Evolutionary conservation across 805 yeast genomes (phyloP).

Genomic region (Saturnispora dispora): DNA sequence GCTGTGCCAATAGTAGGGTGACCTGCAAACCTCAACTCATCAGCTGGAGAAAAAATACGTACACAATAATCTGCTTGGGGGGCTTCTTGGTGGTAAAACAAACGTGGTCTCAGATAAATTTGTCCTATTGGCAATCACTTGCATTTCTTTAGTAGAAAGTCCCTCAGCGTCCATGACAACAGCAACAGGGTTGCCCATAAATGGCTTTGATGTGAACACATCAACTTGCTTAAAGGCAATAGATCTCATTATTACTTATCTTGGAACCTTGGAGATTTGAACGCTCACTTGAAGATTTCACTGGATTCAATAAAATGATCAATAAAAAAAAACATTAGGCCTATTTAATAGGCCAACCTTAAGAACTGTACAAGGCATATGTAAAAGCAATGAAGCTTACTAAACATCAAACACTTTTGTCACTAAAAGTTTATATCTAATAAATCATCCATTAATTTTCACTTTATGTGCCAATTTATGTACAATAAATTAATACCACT

Average conservation of each 20-base stretch:
- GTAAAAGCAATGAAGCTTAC: too few relatives aligned
- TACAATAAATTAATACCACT: too few relatives aligned
- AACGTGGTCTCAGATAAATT: conserved; percentile 53
- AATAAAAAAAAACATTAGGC: too few relatives aligned
- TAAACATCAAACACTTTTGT: too few relatives aligned
- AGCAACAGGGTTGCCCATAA: conserved; percentile 48
- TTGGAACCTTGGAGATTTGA: too few relatives aligned
- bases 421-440: too few relatives aligned
- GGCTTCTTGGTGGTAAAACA: conserved; percentile 32
- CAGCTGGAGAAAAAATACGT: conserved; percentile 39
- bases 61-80: conserved; percentile 36
- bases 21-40: conserved; percentile 54
- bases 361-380: too few relatives aligned
- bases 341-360: too few relatives aligned
- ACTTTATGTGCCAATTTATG: too few relatives aligned
- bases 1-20: conserved; percentile 54
- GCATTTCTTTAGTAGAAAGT: conserved; percentile 34
- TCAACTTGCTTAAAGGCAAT: conserved; percentile 29
- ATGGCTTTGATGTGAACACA: conserved; percentile 32
- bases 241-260: not conserved
- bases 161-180: conserved; percentile 36
- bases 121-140: conserved; percentile 47
- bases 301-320: too few relatives aligned
- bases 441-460: too few relatives aligned
- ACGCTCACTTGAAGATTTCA: too few relatives aligned